Base-by-base conservation (phyloP, 768 basidiomycete species). In the Bullera alba region DNA sequence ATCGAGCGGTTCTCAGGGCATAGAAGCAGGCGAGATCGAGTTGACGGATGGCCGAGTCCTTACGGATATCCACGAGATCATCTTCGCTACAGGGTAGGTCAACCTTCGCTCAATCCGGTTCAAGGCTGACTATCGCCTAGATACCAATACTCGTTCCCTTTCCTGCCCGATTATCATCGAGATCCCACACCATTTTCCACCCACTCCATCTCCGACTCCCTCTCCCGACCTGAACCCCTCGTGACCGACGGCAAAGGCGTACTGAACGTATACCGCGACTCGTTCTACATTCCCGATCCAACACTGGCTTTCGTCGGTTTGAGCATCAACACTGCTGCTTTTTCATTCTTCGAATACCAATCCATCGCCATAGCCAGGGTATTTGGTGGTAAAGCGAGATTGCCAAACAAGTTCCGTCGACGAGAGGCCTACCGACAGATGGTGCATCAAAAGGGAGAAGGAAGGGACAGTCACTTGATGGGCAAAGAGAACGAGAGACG, bases 121-220 rank as follows among this genome's bases (percentile, higher is more conserved):
- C 26, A 44, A 26, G 21, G 23, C 21, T 21, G 22, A 50, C 22
- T n/a, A n/a, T n/a, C n/a, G n/a, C n/a, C n/a, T n/a, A 21, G 60
- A n/a, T 77, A 71, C 60, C 71, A 74, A n/a, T 76, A 77, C 52
- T 70, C 74, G 0, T 77, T 74, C 58, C 76, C 77, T 5, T 78
- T 77, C 73, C 60, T 79, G 1, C 71, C 75, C 0, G 69, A 77
- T 29, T 75, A 73, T 53, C 75, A 76, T 59, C 29, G 15, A 3
- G 62, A 60, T 32, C 49, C 45, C 1, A 47, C 42, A 14, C n/a
- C 55, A 4, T 15, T 12, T 32, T 26, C n/a, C 7, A 26, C 29
- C 29, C 6, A 15, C 23, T 0, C n/a, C n/a, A n/a, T n/a, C n/a
- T n/a, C n/a, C n/a, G n/a, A n/a, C n/a, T n/a, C n/a, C n/a, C n/a